phyloP scores from a whole-genome alignment of 2,329 filamentous ascomycete species.

The Fusarium neocosmosporiellum region DNA sequence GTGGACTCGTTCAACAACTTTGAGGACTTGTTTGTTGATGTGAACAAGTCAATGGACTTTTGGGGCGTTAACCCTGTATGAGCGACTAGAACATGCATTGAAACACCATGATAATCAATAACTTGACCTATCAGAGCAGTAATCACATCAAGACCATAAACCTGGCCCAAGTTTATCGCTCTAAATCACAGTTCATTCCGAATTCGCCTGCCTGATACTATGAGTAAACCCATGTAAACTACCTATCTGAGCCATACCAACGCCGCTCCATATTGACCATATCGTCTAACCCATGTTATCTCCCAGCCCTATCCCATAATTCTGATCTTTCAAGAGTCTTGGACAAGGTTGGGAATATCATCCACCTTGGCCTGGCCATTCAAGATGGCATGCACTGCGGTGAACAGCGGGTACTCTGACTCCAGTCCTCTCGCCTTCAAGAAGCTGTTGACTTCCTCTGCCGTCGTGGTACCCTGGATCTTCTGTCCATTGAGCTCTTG shows the following conservation, averaged over 20 bases:
- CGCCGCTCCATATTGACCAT: conserved; percentile 33
- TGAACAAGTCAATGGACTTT: conserved; percentile 16
- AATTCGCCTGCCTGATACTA: conserved; percentile 24
- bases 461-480: conserved; percentile 92
- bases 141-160: neutral
- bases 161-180: neutral
- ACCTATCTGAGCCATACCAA: conserved; percentile 32
- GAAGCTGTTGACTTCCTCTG: conserved; percentile 91
- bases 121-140: neutral
- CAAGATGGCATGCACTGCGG: conserved; percentile 84
- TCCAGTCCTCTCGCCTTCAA: conserved; percentile 82
- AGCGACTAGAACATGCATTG: neutral
- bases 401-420: conserved; percentile 91
- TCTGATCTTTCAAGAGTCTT: conserved; percentile 42
- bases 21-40: conserved; percentile 36
- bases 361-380: conserved; percentile 80
- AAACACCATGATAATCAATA: neutral
- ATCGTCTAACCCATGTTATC: conserved; percentile 12
- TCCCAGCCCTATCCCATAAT: neutral
- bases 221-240: conserved; percentile 19
- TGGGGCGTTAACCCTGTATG: conserved; percentile 1
- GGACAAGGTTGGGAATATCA: conserved; percentile 80
- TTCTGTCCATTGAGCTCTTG: conserved; percentile 96
- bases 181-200: conserved; percentile 28
- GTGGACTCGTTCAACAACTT: conserved; percentile 44